Percentiles rank a stretch among this genome's conserved stretches.
phyloP scores from a whole-genome alignment of 306 rosid species.

The Glycine tomentella region DNA sequence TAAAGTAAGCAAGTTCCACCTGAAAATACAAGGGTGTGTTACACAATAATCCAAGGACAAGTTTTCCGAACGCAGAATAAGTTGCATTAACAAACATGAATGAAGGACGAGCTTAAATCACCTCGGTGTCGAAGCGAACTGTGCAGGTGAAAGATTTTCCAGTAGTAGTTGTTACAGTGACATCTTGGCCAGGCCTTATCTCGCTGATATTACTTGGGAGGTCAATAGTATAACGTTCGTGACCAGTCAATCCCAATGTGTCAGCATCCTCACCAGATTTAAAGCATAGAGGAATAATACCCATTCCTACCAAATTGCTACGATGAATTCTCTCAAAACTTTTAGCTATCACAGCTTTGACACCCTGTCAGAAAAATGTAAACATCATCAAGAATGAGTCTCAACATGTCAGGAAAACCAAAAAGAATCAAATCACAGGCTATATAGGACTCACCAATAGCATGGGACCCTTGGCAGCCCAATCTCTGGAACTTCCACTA shows the following conservation, averaged over 20 bases:
- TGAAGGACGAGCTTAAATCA: slow-evolving; percentile 44
- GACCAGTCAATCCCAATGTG: slow-evolving; percentile 92
- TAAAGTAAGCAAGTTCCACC: slow-evolving; percentile 94
- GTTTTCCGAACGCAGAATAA: too few species aligned
- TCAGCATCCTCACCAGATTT: slow-evolving; percentile 98
- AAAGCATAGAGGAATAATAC: slow-evolving; percentile 94
- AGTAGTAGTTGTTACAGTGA: slow-evolving; percentile 74
- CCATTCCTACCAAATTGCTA: slow-evolving; percentile 99
- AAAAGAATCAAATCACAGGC: not conserved
- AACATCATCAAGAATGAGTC: slow-evolving; percentile 24
- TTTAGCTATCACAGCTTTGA: slow-evolving; percentile 96
- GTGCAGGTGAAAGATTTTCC: slow-evolving; percentile 92
- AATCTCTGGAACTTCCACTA: slow-evolving; percentile 99
- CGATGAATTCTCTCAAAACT: slow-evolving; percentile 99
- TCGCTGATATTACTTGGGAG: slow-evolving; percentile 81
- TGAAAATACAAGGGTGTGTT: slow-evolving; percentile 44
- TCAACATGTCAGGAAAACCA: slow-evolving; percentile 11
- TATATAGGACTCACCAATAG: slow-evolving; percentile 71
- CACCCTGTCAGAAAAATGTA: slow-evolving; percentile 69
- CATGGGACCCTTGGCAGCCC: slow-evolving; percentile 99
- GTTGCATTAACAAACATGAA: slow-evolving; percentile 6
- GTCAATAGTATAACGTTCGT: slow-evolving; percentile 89
- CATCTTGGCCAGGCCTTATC: slow-evolving; percentile 97
- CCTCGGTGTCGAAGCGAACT: slow-evolving; percentile 97
- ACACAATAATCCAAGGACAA: too few species aligned